Evolutionary conservation across 2,329 filamentous ascomycete species (phyloP), one percentile per base, ranked within the genome.

Genomic region (Thelonectria rubi): DNA sequence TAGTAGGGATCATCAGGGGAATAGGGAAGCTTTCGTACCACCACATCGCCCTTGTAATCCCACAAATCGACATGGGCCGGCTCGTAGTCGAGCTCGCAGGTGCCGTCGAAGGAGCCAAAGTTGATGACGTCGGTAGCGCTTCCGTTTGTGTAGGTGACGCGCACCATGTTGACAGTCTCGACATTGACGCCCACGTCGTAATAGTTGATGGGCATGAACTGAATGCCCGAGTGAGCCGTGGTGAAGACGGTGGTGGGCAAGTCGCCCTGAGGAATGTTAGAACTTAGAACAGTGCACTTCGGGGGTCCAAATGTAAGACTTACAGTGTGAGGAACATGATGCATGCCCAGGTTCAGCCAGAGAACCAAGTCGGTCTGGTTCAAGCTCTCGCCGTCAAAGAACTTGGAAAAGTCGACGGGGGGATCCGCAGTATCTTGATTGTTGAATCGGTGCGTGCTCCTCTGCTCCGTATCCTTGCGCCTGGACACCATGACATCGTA

Each of bases 311-410:
- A 26, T 5, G 12, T 20, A 10, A 47, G 4, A 18, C 47, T 21
- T 34, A 60, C 58, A 7, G 52, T 60, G 15, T 60, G 57, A n/a
- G 67, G 62, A 15, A 70, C 64, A 49, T 84, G 82, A 57, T 84
- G 81, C 77, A 80, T 83, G 9, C 82, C 82, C 7, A 84, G 67
- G 59, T 84, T 84, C 50, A 83, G 76, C 74, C 77, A 84, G 4
- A 82, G 58, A 11, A 82, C 80, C 14, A 79, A 58, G 42, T 68
- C 78, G 54, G 78, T 75, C 54, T 80, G 74, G 26, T 70, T 66
- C 10, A 80, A 64, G 32, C 64, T 71, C 60, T 81, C 79, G 40
- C 72, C 73, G 52, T 81, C 70, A 20, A 82, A 78, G 64, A 83
- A 82, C 49, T 78, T 78, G 32, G 68, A 66, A 67, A 84, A 84